Percentiles rank a stretch among this genome's conserved stretches.
These are phyloP conservation scores for Exsudoporus frostii DNA, from an alignment of 768 basidiomycete species.

Conservation along the genomic window DNA sequence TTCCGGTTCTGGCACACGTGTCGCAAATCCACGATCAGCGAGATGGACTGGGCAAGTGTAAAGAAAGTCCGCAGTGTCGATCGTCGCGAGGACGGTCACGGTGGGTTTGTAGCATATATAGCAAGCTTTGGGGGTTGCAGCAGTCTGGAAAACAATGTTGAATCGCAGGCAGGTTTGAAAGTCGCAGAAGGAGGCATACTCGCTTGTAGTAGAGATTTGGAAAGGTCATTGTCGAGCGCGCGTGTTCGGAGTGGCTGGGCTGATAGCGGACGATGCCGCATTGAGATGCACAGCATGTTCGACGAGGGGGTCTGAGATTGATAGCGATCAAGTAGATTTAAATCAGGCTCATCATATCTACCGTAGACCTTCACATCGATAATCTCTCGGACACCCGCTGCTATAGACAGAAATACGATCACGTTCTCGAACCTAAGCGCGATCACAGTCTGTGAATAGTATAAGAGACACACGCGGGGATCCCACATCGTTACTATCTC, in stretches of 20 bases:
- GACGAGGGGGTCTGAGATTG: background rate
- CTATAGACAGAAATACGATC: background rate
- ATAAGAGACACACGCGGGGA: constrained; percentile 1
- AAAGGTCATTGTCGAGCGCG: constrained; percentile 48
- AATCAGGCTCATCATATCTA: constrained; percentile 4
- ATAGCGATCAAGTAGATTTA: background rate
- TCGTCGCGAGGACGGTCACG: constrained; percentile 78
- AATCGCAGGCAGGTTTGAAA: background rate
- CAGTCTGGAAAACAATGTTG: constrained; percentile 46
- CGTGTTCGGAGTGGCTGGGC: background rate
- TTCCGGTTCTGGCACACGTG: constrained; percentile 42
- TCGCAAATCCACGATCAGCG: constrained; percentile 73
- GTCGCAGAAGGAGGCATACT: constrained; percentile 42
- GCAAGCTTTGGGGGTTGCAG: constrained; percentile 75
- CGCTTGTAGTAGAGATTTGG: constrained; percentile 88
- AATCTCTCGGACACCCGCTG: background rate
- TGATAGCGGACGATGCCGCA: too few relatives aligned
- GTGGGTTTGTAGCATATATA: constrained; percentile 80
- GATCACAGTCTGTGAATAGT: background rate
- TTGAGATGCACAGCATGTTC: background rate
- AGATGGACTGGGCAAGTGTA: constrained; percentile 85
- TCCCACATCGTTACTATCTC: constrained; percentile 7
- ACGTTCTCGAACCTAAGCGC: background rate
- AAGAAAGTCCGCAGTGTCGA: constrained; percentile 79
- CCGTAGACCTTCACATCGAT: constrained; percentile 8